Base-by-base conservation (phyloP, 1,284 basidiomycete genomes). In the Cystobasidium sp. region DNA sequence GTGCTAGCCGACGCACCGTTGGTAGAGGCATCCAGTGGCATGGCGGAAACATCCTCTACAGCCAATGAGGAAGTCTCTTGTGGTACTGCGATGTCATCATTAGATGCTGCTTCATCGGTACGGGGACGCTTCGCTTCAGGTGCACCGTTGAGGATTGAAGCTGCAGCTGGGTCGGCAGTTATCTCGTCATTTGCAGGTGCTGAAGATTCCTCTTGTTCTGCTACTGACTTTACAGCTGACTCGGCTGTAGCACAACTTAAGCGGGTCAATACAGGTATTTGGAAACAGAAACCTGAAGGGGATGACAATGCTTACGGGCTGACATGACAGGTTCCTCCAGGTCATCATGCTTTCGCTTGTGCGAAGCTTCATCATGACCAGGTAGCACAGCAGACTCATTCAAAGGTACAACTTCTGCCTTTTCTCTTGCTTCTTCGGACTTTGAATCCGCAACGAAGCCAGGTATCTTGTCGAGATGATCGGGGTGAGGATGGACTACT, bases 331-430 rank as follows among this genome's bases (percentile, higher is more conserved):
- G 51, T 10, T 55, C 59, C 7, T 55, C 62, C 18, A 52, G 59
- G n/a, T 64, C 70, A 44, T 73, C 70, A n/a, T 31, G 61, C 43
- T 73, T 73, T 43, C 70, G 49, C 41, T 73, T 73, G 9, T 20
- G 43, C 5, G 37, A 47, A n/a, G 31, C 43, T 20, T 61, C 68
- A 20, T 73, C 63, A 39, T 53, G 62, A 2, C 14, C 31, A 22
- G 49, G 49, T 41, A 53, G 20, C 1, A 31, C 64, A 39, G 49
- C 64, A 20, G 64, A 3, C 39, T 51, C 64, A 22, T 43, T 51
- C 7, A 53, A 24, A 16, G 64, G 64, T 1, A 43, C 41, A 22
- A 44, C 12, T 14, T 49, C 61, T 31, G 43, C 55, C 43, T 43
- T 49, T 31, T 59, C 31, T 61, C 44, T 59, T 14, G 49, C 49